These are phyloP conservation scores for Aeschynomene evenia DNA, from an alignment of 306 rosid genomes.

Conservation along the genomic window DNA sequence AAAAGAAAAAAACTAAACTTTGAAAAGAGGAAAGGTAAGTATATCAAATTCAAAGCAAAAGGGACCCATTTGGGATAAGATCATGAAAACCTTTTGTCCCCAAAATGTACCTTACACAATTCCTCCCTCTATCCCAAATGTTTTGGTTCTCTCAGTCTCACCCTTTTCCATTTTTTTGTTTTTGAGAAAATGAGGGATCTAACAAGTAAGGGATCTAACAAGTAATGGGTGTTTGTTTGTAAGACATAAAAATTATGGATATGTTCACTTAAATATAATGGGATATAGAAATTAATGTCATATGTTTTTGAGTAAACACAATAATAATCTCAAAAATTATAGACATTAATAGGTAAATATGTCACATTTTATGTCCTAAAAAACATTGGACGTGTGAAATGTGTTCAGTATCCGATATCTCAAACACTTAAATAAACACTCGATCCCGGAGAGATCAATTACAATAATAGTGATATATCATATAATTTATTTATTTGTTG, in stretches of 20 bases:
- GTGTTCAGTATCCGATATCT: too few relatives aligned
- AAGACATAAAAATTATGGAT: too few relatives aligned
- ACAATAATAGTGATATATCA: background rate
- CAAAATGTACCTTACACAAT: constrained; percentile 8
- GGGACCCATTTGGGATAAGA: constrained; percentile 37
- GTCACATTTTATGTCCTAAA: too few relatives aligned
- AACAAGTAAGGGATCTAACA: constrained; percentile 8
- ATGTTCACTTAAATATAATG: too few relatives aligned
- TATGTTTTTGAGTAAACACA: too few relatives aligned
- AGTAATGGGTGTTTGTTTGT: too few relatives aligned
- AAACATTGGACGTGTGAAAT: too few relatives aligned
- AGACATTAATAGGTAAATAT: too few relatives aligned
- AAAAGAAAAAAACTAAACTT: constrained; percentile 26
- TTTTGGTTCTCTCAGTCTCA: background rate
- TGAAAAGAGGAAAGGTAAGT: constrained; percentile 23
- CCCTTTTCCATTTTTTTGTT: background rate
- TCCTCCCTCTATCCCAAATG: constrained; percentile 25
- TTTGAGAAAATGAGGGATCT: constrained; percentile 1
- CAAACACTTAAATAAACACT: too few relatives aligned
- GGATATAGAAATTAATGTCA: too few relatives aligned
- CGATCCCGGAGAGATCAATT: constrained; percentile 8
- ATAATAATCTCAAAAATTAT: too few relatives aligned
- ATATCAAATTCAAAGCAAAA: constrained; percentile 36
- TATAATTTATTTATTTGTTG: background rate
- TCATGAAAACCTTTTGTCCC: constrained; percentile 24